Conservation (phyloP, 176 grass and related monocot genomes). For the Chloris gayana region DNA sequence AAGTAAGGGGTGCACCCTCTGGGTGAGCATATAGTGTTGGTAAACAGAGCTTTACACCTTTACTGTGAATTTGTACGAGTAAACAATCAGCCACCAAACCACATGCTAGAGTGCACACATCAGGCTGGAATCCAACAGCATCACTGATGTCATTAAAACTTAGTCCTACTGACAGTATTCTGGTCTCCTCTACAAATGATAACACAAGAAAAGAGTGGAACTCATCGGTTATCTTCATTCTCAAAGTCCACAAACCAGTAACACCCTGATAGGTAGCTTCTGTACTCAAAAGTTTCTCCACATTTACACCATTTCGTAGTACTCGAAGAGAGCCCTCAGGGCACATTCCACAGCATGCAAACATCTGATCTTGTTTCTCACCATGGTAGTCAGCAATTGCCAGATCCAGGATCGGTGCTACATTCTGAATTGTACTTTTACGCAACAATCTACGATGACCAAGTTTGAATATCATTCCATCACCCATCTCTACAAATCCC, state of each 20-base stretch:
- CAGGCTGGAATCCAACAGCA: constrained; percentile 78
- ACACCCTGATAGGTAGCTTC: constrained; percentile 86
- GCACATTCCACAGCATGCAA: constrained; percentile 96
- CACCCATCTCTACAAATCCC: constrained; percentile 94
- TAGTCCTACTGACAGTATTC: constrained; percentile 93
- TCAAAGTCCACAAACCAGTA: constrained; percentile 90
- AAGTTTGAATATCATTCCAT: constrained; percentile 88
- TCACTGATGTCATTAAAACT: constrained; percentile 97
- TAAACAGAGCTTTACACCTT: constrained; percentile 89
- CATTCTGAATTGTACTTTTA: constrained; percentile 88
- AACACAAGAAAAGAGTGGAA: constrained; percentile 98
- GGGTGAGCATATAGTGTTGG: constrained; percentile 77
- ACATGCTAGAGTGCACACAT: constrained; percentile 97
- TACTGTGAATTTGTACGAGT: constrained; percentile 92
- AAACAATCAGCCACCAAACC: constrained; percentile 82
- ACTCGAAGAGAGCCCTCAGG: constrained; percentile 90
- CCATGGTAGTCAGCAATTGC: constrained; percentile 84
- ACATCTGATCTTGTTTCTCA: constrained; percentile 97
- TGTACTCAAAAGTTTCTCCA: constrained; percentile 89
- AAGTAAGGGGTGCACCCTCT: constrained; percentile 63
- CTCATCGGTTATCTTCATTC: constrained; percentile 80
- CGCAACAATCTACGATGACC: constrained; percentile 64
- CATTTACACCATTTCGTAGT: constrained; percentile 88
- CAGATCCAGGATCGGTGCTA: constrained; percentile 93
- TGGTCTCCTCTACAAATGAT: constrained; percentile 97